Evolutionary conservation across 352 stramenopile genomes (phyloP), one percentile per base, ranked within the genome.

Genomic region (Phytophthora ramorum): DNA sequence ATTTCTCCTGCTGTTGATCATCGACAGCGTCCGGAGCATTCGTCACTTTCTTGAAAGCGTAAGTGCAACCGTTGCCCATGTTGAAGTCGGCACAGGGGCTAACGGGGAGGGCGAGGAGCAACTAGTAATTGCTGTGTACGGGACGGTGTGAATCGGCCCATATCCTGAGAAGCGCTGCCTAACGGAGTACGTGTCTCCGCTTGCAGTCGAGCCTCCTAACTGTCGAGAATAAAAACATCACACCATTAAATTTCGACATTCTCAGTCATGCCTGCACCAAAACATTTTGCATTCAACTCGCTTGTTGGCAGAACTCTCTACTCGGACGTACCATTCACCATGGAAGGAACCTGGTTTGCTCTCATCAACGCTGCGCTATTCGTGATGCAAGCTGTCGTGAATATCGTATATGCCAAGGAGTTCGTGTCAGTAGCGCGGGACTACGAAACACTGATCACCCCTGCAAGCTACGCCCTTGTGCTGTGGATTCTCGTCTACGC

Each of bases 401-500:
- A 92, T 62, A 85, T 85, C 46, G 65, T 77, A 10, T 92, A 92
- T 64, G 81, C 78, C 50, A 82, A 85, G 38, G 70, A 50, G 26
- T 79, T 93, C 41, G 76, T 83, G 58, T 44, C 44, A 12, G 69
- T 87, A 14, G 58, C 73, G 28, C 76, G 70, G n/a, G 71, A 87
- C 26, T 85, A 90, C 50, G 83, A 94, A 63, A 91, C 85, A 44
- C 69, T 92, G 10, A 91, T 94, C 56, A 77, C 83, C 13, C 85
- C 85, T 2, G 78, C 80, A 37, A 82, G 63, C 41, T 94, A 87
- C 56, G 81, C 80, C 20, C 69, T 90, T 24, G 56, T 62, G 22
- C 76, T 94, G 46, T 94, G 85, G 85, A 69, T 90, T 58, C 68
- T 83, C 35, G 82, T 92, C 32, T 94, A 92, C 73, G 69, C 63